These are phyloP conservation scores for Xylaria hypoxylon DNA, from an alignment of 2,329 filamentous ascomycete species.

Conservation along the genomic window DNA sequence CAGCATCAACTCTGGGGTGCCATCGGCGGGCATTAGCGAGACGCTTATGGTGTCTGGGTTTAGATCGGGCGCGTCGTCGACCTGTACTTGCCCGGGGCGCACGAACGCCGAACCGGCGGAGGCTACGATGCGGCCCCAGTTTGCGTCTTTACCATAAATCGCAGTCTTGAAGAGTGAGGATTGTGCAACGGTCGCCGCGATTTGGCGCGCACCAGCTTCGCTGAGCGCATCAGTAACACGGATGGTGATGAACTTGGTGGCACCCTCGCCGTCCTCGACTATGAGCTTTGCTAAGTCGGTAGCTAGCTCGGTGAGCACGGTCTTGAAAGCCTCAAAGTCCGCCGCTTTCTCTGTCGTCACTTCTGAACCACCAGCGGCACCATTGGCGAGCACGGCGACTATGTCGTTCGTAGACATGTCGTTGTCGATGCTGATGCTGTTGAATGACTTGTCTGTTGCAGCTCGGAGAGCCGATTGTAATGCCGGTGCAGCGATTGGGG, in stretches of 20 bases:
- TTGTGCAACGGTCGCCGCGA: constrained; percentile 88
- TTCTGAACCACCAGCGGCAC: constrained; percentile 80
- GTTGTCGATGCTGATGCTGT: constrained; percentile 95
- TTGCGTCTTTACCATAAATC: constrained; percentile 95
- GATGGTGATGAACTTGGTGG: constrained; percentile 97
- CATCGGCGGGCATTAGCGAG: constrained; percentile 81
- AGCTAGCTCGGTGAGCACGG: constrained; percentile 80
- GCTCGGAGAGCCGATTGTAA: constrained; percentile 77
- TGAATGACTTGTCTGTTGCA: constrained; percentile 88
- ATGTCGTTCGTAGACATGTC: constrained; percentile 99
- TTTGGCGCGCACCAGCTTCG: constrained; percentile 77
- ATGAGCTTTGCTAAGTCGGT: constrained; percentile 90
- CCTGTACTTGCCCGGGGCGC: constrained; percentile 65
- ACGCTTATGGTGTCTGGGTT: constrained; percentile 77
- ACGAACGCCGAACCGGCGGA: constrained; percentile 79
- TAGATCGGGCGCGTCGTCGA: constrained; percentile 72
- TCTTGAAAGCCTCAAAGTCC: constrained; percentile 78
- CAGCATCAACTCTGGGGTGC: constrained; percentile 80
- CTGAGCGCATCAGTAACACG: constrained; percentile 79
- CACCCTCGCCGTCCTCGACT: constrained; percentile 95
- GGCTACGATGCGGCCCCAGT: constrained; percentile 97
- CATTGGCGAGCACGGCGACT: constrained; percentile 93
- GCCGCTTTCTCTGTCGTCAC: constrained; percentile 65
- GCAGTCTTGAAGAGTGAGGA: constrained; percentile 97
- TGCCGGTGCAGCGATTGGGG: constrained; percentile 75